Conservation (phyloP, 2,329 filamentous ascomycete genomes). For the Graphilbum ipis-grandicollis region DNA sequence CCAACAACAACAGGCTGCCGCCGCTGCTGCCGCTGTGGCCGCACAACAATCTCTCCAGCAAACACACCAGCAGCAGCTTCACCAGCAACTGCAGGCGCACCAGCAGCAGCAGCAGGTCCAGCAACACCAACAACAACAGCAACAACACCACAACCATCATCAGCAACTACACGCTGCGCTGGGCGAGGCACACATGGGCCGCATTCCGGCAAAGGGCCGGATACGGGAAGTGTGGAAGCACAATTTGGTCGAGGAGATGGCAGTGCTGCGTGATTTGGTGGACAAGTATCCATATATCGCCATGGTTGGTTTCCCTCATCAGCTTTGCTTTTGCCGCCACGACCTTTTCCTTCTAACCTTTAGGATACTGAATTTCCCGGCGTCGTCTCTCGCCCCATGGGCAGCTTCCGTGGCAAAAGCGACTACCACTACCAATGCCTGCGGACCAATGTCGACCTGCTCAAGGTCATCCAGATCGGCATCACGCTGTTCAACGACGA, state of each 20-base stretch:
- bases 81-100: constrained; percentile 25
- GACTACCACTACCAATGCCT: constrained; percentile 98
- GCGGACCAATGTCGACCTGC: constrained; percentile 88
- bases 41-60: constrained; percentile 20
- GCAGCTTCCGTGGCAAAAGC: constrained; percentile 82
- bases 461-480: constrained; percentile 94
- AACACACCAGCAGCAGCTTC: constrained; percentile 21
- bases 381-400: constrained; percentile 88
- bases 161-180: constrained; percentile 13
- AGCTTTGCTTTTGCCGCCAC: constrained; percentile 1
- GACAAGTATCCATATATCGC: constrained; percentile 91
- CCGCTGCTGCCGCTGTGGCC: constrained; percentile 16
- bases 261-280: constrained; percentile 60
- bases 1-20: constrained; percentile 33
- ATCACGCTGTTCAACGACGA: constrained; percentile 85
- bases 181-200: constrained; percentile 34
- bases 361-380: constrained; percentile 98
- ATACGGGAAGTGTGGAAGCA: constrained; percentile 95
- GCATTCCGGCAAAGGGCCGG: constrained; percentile 48
- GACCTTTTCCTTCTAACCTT: neutral
- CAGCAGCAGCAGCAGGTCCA: constrained; percentile 37
- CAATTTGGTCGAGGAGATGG: constrained; percentile 86
- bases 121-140: constrained; percentile 10
- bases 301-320: constrained; percentile 50
- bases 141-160: constrained; percentile 12